These are phyloP conservation scores for Triticum urartu DNA, from an alignment of 176 grass and related monocot genomes.

Conservation along the genomic window DNA sequence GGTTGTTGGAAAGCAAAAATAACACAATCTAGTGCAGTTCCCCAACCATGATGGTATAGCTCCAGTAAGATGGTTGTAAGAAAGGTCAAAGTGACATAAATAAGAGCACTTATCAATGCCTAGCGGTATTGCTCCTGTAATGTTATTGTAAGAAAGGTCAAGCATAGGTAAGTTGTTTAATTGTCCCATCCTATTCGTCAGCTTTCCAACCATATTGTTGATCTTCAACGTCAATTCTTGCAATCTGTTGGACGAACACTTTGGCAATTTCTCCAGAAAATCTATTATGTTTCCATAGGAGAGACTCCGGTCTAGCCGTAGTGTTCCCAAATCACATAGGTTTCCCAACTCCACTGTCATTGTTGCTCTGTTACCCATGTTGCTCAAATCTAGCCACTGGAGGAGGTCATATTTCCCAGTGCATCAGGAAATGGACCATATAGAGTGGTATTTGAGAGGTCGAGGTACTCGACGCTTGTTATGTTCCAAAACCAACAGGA, in stretches of 20 bases:
- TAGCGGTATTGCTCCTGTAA: not conserved
- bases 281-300: slow-evolving; percentile 10
- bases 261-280: not conserved
- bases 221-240: not conserved
- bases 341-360: not conserved
- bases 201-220: not conserved
- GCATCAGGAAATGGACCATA: not conserved
- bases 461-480: not conserved
- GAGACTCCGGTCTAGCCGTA: not conserved
- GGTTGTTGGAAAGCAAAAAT: not conserved
- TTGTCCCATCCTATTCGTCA: not conserved
- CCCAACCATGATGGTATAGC: not conserved
- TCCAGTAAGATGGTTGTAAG: not conserved
- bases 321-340: slow-evolving; percentile 6
- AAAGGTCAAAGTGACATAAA: not conserved
- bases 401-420: not conserved
- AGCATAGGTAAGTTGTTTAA: not conserved
- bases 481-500: not conserved
- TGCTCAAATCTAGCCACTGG: no score
- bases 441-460: not conserved
- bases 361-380: not conserved
- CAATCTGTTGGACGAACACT: not conserved
- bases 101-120: not conserved
- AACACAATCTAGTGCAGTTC: not conserved
- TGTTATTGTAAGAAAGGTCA: not conserved